These are phyloP conservation scores for Schrenkiella parvula DNA, from an alignment of 345 rosid species.

Conservation along the genomic window DNA sequence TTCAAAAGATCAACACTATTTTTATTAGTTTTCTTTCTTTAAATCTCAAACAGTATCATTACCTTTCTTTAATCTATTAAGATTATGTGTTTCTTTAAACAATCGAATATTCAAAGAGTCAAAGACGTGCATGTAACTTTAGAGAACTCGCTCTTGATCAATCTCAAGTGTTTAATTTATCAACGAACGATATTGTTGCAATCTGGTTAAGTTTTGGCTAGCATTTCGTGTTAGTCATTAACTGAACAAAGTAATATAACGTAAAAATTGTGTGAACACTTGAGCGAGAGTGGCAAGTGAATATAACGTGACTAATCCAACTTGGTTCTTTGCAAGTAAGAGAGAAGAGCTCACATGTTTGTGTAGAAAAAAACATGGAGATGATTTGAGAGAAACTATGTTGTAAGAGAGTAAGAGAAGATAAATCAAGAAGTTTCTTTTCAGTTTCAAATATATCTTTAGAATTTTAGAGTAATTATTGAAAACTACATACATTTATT, in stretches of 20 bases:
- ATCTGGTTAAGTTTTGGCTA: background rate
- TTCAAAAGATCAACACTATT: background rate
- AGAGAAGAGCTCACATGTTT: background rate
- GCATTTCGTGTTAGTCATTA: background rate
- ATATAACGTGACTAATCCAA: background rate
- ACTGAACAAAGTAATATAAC: background rate
- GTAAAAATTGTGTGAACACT: background rate
- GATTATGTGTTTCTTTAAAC: background rate
- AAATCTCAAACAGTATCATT: background rate
- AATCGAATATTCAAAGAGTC: background rate
- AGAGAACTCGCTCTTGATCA: background rate
- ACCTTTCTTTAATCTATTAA: background rate
- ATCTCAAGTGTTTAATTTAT: background rate
- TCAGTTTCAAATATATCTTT: background rate
- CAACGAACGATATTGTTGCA: background rate
- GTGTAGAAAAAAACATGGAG: background rate
- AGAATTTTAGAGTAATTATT: background rate
- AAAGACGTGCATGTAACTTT: background rate
- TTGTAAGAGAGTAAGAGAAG: background rate
- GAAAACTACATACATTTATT: background rate
- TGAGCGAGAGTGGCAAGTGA: background rate
- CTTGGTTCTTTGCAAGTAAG: background rate
- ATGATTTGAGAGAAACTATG: background rate
- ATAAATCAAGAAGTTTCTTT: background rate
- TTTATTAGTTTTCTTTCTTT: background rate